A percentile compares a stretch with the other conserved stretches of the same genome.
Conservation (phyloP, 164 flowering plant species). For the Vitis labrusca region DNA sequence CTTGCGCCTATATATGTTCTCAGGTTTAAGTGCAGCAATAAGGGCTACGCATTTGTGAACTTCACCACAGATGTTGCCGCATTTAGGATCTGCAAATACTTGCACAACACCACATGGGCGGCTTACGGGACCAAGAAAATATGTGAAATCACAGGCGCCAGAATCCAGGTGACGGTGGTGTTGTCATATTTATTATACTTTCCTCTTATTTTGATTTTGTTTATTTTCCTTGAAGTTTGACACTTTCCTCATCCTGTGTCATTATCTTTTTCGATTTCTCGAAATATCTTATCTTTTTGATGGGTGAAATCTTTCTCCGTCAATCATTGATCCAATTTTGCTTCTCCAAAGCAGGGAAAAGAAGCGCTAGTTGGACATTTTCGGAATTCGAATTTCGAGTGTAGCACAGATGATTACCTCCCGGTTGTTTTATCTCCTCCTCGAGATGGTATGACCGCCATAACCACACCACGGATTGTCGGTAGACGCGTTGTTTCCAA, state of each 20-base stretch:
- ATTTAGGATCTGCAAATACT: conserved; percentile 1
- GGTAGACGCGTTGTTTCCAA: neutral
- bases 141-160: conserved; percentile 34
- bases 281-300: too few relatives aligned
- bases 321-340: neutral
- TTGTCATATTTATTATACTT: neutral
- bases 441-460: conserved; percentile 28
- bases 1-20: neutral
- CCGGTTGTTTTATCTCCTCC: conserved; percentile 45
- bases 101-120: conserved; percentile 23
- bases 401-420: conserved; percentile 26
- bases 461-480: neutral
- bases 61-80: conserved; percentile 33
- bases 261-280: too few relatives aligned
- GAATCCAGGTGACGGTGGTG: conserved; percentile 27
- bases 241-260: neutral
- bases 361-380: conserved; percentile 30
- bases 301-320: too few relatives aligned
- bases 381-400: conserved; percentile 20
- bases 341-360: conserved; percentile 29
- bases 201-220: neutral
- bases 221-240: neutral
- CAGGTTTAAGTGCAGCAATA: conserved; percentile 20
- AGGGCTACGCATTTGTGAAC: conserved; percentile 62
- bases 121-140: conserved; percentile 23